These are phyloP conservation scores for Ilyonectria mors-panacis DNA, from an alignment of 2,329 filamentous ascomycete genomes.

Conservation along the genomic window DNA sequence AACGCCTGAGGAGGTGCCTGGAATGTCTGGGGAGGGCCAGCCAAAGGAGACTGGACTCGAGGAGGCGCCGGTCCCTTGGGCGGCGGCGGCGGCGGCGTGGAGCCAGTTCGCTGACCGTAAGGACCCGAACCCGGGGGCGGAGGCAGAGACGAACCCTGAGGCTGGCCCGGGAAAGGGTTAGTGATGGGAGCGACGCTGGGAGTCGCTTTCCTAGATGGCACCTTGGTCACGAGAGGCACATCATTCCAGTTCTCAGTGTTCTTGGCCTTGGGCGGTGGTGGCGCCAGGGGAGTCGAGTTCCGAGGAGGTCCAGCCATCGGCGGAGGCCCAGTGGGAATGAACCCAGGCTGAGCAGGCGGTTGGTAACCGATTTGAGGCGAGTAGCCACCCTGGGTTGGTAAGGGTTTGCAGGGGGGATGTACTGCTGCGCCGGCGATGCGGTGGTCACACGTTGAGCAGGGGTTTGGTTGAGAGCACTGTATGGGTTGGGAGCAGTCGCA, in stretches of 20 bases:
- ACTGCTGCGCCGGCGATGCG: constrained; percentile 51
- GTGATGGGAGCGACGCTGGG: constrained; percentile 78
- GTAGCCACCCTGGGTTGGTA: constrained; percentile 51
- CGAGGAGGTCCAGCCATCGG: constrained; percentile 63
- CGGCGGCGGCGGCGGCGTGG: constrained; percentile 84
- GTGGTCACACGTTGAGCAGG: constrained; percentile 42
- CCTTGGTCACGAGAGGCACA: constrained; percentile 86
- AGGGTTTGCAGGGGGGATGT: constrained; percentile 56
- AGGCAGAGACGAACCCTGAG: constrained; percentile 70
- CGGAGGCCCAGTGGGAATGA: constrained; percentile 54
- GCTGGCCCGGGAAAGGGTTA: constrained; percentile 82
- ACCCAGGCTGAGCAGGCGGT: constrained; percentile 60
- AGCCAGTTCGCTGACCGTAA: constrained; percentile 73
- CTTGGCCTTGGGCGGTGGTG: constrained; percentile 78
- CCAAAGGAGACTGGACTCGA: constrained; percentile 80
- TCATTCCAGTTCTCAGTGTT: constrained; percentile 94
- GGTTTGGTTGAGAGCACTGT: constrained; percentile 60
- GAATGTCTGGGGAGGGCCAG: constrained; percentile 67
- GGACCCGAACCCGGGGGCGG: constrained; percentile 66
- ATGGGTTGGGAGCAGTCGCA: constrained; percentile 50
- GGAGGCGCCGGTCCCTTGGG: constrained; percentile 83
- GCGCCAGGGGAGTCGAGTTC: constrained; percentile 76
- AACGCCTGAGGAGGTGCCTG: constrained; percentile 52
- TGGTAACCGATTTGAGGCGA: constrained; percentile 63
- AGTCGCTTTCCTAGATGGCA: constrained; percentile 77